Base-by-base conservation (phyloP, 768 basidiomycete genomes). In the Boletus rufocinnamomeus region DNA sequence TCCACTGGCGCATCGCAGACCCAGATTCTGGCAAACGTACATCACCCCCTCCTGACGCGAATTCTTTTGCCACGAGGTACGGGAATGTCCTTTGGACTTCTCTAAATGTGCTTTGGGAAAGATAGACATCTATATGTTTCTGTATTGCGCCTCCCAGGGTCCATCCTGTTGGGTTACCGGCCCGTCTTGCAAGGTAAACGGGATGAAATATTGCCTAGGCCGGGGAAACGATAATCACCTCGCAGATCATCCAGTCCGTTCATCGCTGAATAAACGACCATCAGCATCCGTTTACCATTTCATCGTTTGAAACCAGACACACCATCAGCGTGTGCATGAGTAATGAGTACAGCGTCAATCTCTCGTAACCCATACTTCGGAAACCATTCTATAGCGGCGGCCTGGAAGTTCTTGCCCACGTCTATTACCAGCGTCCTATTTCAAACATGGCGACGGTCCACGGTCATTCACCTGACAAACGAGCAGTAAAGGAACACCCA, bases 231-330 rank as follows among this genome's bases (percentile, higher is more conserved):
- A 48, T 0, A 71, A 77, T 56, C 60, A 87, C 91, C 88, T 78
- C 93, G 80, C 38, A 95, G 76, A 72, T 96, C 94, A 74, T 96
- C 94, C 56, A 96, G 73, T 4, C 94, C 94, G 66, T 93, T 93
- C 77, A 93, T 91, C 7, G 94, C 93, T 80, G 43, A n/a, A 58
- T 52, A 34, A 56, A 47, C 45, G 10, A 40, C 23, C 5, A 53
- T 59, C 44, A 64, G 59, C n/a, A 40, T 43, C 52, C 23, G n/a
- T 28, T 32, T 32, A 14, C 44, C 14, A 28, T 40, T 37, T 34
- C 35, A 44, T n/a, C 27, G 3, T 34, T 40, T 17, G 34, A 56
- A 48, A 51, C 21, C 13, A 54, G 34, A 60, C 67, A 16, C 51
- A 82, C 83, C 90, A 73, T 93, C 91, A 38, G 91, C 89, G 74